Percentiles rank a stretch among this genome's conserved stretches.
These are phyloP conservation scores for Dichotomopilus funicola DNA, from an alignment of 2,329 filamentous ascomycete species.

Conservation along the genomic window DNA sequence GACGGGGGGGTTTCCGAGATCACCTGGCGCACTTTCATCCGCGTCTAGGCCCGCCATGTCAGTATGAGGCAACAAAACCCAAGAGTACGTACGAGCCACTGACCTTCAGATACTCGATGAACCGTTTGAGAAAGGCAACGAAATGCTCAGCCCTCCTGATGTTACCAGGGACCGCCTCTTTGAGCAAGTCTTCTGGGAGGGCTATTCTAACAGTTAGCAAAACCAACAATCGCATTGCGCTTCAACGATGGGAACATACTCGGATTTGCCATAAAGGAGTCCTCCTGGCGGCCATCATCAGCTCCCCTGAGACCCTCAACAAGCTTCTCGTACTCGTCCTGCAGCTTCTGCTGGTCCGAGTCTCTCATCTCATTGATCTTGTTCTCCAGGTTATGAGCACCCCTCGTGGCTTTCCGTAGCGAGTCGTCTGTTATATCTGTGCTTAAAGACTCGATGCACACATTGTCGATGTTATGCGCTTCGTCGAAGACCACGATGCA, in stretches of 20 bases:
- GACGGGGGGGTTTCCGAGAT: conserved; percentile 96
- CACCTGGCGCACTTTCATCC: conserved; percentile 96
- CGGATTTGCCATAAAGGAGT: conserved; percentile 95
- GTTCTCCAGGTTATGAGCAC: conserved; percentile 82
- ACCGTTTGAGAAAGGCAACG: conserved; percentile 86
- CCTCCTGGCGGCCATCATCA: conserved; percentile 84
- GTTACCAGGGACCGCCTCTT: conserved; percentile 93
- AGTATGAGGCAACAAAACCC: too few relatives aligned
- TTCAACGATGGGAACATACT: conserved; percentile 29
- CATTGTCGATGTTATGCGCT: conserved; percentile 98
- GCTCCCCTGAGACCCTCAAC: conserved; percentile 85
- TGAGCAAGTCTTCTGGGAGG: conserved; percentile 85
- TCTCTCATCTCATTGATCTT: conserved; percentile 92
- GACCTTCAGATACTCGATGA: conserved; percentile 91
- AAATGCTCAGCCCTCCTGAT: conserved; percentile 96
- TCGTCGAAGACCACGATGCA: conserved; percentile 99
- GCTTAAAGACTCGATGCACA: conserved; percentile 95
- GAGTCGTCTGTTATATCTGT: conserved; percentile 97
- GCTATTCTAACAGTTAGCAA: conserved; percentile 40
- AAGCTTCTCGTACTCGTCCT: conserved; percentile 91
- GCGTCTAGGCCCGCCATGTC: conserved; percentile 48
- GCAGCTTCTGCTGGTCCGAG: conserved; percentile 89
- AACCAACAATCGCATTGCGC: too few relatives aligned
- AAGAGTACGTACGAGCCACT: background rate
- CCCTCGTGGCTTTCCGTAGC: conserved; percentile 79